Conservation (phyloP, 2,329 filamentous ascomycete species). For the Verticillium zaregamsianum region DNA sequence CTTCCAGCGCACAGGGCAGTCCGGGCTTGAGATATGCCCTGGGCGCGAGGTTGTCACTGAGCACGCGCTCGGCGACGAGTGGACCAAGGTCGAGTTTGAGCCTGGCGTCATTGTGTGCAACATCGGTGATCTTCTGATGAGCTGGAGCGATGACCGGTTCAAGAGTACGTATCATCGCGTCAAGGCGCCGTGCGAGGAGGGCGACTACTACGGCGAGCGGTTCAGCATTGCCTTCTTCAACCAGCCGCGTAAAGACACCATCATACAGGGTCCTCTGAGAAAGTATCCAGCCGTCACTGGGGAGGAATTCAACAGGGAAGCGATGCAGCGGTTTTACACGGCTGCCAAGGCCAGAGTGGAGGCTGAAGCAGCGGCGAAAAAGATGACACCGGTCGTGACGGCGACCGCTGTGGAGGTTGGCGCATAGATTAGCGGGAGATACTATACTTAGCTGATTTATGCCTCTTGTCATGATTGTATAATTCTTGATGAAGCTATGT, state of each 20-base stretch:
- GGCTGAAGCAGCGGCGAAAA: not conserved
- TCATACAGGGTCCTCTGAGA: conserved; percentile 56
- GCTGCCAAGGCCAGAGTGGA: conserved; percentile 2
- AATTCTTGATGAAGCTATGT: too few relatives aligned
- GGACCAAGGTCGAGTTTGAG: conserved; percentile 58
- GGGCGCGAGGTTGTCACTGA: conserved; percentile 56
- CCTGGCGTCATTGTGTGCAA: conserved; percentile 58
- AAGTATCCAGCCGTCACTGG: conserved; percentile 60
- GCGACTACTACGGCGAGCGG: conserved; percentile 53
- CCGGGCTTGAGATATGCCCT: conserved; percentile 61
- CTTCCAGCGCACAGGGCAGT: conserved; percentile 57
- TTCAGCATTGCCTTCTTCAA: conserved; percentile 67
- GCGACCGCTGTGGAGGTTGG: too few relatives aligned
- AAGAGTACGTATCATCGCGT: conserved; percentile 64
- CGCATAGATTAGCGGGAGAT: too few relatives aligned
- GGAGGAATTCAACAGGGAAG: conserved; percentile 47
- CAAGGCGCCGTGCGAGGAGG: conserved; percentile 52
- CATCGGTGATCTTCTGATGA: conserved; percentile 64
- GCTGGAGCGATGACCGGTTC: conserved; percentile 63
- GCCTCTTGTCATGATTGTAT: too few relatives aligned
- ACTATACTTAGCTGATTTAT: too few relatives aligned
- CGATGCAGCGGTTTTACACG: conserved; percentile 4
- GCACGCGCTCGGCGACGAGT: conserved; percentile 55
- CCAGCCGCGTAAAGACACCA: conserved; percentile 53
- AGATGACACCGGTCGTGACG: too few relatives aligned